Conservation (phyloP, 257 asterid species). For the Leonotis leonurus region DNA sequence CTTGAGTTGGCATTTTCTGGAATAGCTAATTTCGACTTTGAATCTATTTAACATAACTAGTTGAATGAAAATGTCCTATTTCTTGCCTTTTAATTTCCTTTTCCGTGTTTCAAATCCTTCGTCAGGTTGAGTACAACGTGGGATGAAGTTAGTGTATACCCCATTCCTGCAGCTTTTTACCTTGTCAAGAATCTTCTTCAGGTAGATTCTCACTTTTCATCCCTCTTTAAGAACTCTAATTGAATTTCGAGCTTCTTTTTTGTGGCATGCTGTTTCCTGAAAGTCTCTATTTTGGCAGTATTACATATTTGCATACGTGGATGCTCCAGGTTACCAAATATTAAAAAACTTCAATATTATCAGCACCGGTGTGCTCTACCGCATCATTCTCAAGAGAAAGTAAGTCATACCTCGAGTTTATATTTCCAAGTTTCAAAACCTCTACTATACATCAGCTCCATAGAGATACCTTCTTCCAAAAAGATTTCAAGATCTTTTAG, state of each 20-base stretch:
- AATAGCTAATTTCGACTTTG: constrained; percentile 1
- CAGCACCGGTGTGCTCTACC: constrained; percentile 90
- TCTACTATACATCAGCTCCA: background rate
- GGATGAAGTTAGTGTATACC: constrained; percentile 92
- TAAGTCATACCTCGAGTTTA: constrained; percentile 33
- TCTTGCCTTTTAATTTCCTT: no score
- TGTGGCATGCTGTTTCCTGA: constrained; percentile 18
- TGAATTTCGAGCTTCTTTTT: constrained; percentile 2
- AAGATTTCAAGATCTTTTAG: background rate
- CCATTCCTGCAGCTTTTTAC: constrained; percentile 96
- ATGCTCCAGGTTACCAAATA: constrained; percentile 99
- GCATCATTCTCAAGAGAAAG: constrained; percentile 88
- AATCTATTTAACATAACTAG: no score
- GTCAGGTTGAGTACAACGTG: constrained; percentile 80
- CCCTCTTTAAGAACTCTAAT: constrained; percentile 3
- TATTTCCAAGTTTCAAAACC: constrained; percentile 2
- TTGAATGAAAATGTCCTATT: no score
- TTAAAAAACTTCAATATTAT: constrained; percentile 90
- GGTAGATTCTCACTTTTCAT: constrained; percentile 48
- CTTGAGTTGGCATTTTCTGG: constrained; percentile 4
- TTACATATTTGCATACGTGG: constrained; percentile 92
- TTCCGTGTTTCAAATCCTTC: constrained; percentile 9
- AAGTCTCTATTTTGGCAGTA: constrained; percentile 53
- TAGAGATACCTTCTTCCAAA: background rate
- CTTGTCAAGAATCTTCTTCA: constrained; percentile 94